These are phyloP conservation scores for Adansonia rubrostipa DNA, from an alignment of 441 rosid genomes.

Conservation along the genomic window DNA sequence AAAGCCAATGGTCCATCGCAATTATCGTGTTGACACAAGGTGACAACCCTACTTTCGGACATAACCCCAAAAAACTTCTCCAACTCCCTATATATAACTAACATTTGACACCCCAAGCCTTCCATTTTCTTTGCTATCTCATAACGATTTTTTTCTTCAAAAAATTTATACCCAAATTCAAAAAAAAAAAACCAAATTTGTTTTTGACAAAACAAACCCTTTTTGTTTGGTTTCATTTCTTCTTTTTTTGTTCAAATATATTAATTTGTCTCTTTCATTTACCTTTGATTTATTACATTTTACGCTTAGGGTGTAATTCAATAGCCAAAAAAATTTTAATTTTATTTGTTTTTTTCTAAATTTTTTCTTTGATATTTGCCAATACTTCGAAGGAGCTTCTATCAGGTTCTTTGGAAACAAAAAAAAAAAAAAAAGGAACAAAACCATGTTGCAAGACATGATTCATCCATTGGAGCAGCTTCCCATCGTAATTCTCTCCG, in stretches of 20 bases:
- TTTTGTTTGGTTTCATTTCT: slow-evolving; percentile 6
- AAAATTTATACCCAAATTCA: neutral
- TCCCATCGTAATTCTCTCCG: too few relatives aligned
- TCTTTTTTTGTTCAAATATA: neutral
- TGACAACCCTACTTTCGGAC: slow-evolving; percentile 28
- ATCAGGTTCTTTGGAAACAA: neutral
- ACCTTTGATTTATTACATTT: slow-evolving; percentile 19
- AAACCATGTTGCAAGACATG: slow-evolving; percentile 66
- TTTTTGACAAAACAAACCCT: slow-evolving; percentile 11
- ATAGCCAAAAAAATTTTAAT: neutral
- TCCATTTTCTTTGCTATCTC: slow-evolving; percentile 39
- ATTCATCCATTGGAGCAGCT: too few relatives aligned
- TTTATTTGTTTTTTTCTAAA: neutral
- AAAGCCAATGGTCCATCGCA: too few relatives aligned
- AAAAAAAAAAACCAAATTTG: neutral
- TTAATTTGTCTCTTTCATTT: slow-evolving; percentile 13
- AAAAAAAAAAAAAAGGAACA: neutral
- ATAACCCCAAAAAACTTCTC: neutral
- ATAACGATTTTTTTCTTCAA: slow-evolving; percentile 27
- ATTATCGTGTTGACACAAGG: too few relatives aligned
- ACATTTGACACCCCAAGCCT: slow-evolving; percentile 41
- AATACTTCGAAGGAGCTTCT: neutral
- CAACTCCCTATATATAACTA: slow-evolving; percentile 30
- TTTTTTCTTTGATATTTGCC: neutral
- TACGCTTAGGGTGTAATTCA: slow-evolving; percentile 21